A percentile compares a stretch with the other conserved stretches of the same genome.
Conservation (phyloP, 176 grass and related monocot species). For the Eragrostis curvula region DNA sequence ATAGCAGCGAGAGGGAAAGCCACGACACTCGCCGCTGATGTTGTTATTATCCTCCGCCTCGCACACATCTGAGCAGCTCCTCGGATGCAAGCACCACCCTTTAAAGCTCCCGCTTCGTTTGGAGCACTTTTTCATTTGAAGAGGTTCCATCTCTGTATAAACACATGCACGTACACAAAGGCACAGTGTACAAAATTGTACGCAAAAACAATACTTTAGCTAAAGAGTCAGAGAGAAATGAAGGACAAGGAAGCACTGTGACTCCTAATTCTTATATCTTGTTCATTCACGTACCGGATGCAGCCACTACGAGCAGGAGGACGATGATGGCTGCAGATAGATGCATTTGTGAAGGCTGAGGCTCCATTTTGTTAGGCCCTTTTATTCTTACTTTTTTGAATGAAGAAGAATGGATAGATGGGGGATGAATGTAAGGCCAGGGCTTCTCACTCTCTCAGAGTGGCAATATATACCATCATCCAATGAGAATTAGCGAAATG, state of each 20-base stretch:
- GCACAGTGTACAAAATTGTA: background rate
- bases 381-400: too few relatives aligned
- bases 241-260: background rate
- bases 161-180: background rate
- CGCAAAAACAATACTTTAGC: background rate
- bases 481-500: too few relatives aligned
- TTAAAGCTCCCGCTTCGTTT: background rate
- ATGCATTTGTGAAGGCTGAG: background rate
- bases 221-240: background rate
- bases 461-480: too few relatives aligned
- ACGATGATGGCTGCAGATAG: background rate
- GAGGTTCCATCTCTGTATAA: background rate
- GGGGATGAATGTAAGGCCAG: too few relatives aligned
- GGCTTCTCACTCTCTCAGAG: too few relatives aligned
- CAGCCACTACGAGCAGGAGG: background rate
- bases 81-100: background rate
- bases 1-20: background rate
- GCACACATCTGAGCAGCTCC: background rate
- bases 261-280: too few relatives aligned
- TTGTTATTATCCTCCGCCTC: background rate
- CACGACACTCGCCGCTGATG: background rate
- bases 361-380: background rate
- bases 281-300: background rate
- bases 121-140: background rate
- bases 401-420: too few relatives aligned